phyloP scores from a whole-genome alignment of 371 early-diverging fungal genomes.

The Catenaria anguillulae region DNA sequence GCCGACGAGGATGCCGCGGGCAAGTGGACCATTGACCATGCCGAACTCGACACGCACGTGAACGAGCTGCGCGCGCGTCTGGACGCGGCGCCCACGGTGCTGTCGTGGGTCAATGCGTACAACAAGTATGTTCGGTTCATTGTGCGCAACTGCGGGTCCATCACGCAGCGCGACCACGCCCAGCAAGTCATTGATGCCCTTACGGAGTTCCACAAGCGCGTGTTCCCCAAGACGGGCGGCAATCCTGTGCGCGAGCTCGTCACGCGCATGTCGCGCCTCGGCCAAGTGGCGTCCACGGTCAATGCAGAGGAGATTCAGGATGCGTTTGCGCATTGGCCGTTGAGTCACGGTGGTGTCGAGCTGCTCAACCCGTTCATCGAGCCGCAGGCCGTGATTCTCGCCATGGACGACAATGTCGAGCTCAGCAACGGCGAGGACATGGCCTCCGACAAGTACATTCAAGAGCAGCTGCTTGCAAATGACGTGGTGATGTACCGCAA shows the following conservation, averaged over 20 bases:
- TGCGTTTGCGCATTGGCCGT: conserved; percentile 14
- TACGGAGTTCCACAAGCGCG: conserved; percentile 8
- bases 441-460: too few species aligned
- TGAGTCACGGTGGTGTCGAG: conserved; percentile 12
- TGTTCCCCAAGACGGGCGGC: conserved; percentile 9
- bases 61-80: conserved; percentile 10
- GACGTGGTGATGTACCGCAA: not conserved
- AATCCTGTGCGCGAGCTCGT: conserved; percentile 8
- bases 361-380: conserved; percentile 9
- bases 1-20: conserved; percentile 10
- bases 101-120: conserved; percentile 16
- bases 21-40: conserved; percentile 4
- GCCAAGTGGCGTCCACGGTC: not conserved
- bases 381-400: not conserved
- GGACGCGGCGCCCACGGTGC: conserved; percentile 8
- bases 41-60: conserved; percentile 5
- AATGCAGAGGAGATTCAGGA: conserved; percentile 3
- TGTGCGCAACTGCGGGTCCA: conserved; percentile 6
- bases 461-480: not conserved
- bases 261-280: conserved; percentile 1
- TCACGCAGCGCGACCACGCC: too few species aligned
- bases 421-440: not conserved
- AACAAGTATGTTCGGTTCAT: conserved; percentile 16
- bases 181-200: conserved; percentile 8
- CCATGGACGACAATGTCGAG: not conserved